phyloP scores from a whole-genome alignment of 306 rosid species.

The Pterocarpus santalinus region DNA sequence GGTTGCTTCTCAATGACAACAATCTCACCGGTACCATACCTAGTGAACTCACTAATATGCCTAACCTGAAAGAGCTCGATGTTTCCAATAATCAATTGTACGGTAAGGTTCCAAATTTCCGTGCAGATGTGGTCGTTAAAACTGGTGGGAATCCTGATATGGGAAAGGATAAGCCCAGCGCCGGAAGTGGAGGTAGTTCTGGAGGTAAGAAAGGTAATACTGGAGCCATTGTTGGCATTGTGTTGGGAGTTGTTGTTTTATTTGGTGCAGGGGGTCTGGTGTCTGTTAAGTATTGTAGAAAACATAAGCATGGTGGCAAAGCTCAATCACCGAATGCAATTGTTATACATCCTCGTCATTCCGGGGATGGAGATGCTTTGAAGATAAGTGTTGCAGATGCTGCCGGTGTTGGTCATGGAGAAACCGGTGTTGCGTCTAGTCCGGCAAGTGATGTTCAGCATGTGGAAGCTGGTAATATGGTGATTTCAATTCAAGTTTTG shows the following conservation, averaged over 20 bases:
- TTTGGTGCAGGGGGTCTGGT: slow-evolving; percentile 44
- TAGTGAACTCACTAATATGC: slow-evolving; percentile 58
- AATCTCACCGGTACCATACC: slow-evolving; percentile 72
- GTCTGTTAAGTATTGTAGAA: slow-evolving; percentile 49
- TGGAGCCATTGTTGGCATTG: slow-evolving; percentile 60
- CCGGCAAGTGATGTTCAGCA: slow-evolving; percentile 53
- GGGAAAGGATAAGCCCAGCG: slow-evolving; percentile 56
- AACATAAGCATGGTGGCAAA: slow-evolving; percentile 49
- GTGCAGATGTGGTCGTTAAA: slow-evolving; percentile 52
- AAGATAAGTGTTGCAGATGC: slow-evolving; percentile 62
- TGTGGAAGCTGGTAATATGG: slow-evolving; percentile 78
- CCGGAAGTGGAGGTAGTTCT: neutral
- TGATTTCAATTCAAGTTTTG: slow-evolving; percentile 80
- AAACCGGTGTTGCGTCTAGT: slow-evolving; percentile 40
- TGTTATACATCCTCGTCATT: slow-evolving; percentile 72
- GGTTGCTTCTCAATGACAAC: slow-evolving; percentile 63
- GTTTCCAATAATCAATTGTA: slow-evolving; percentile 65
- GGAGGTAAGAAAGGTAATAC: slow-evolving; percentile 45
- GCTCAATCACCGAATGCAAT: slow-evolving; percentile 58
- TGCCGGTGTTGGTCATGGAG: neutral
- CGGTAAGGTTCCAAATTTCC: slow-evolving; percentile 69
- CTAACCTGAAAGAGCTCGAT: slow-evolving; percentile 59
- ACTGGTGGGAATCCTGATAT: slow-evolving; percentile 67
- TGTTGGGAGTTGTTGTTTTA: slow-evolving; percentile 53
- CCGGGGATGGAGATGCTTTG: slow-evolving; percentile 63